These are phyloP conservation scores for Penicillium sp. DNA, from an alignment of 2,329 filamentous ascomycete species.

Conservation along the genomic window DNA sequence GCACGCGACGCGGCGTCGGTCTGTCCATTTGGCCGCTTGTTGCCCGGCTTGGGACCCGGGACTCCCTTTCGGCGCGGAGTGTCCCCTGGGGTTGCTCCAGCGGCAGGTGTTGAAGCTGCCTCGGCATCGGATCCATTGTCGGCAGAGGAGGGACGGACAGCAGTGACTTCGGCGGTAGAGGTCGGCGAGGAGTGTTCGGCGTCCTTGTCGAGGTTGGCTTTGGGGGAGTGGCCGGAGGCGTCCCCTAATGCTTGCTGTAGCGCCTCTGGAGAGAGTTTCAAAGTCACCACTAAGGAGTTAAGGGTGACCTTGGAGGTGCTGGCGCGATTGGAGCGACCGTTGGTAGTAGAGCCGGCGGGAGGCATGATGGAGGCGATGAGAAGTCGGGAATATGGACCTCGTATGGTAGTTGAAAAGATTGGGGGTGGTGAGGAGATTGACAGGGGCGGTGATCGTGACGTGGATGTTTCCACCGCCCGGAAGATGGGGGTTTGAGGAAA, in stretches of 20 bases:
- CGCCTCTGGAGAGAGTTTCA: constrained; percentile 40
- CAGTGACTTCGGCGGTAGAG: constrained; percentile 35
- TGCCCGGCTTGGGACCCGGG: constrained; percentile 66
- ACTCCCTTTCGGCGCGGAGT: constrained; percentile 73
- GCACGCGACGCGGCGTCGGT: constrained; percentile 55
- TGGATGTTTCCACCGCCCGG: constrained; percentile 21
- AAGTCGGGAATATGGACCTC: not conserved
- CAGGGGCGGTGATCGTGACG: constrained; percentile 24
- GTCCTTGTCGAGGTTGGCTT: constrained; percentile 25
- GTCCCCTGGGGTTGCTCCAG: constrained; percentile 38
- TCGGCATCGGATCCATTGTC: constrained; percentile 44
- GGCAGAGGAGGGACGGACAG: constrained; percentile 37
- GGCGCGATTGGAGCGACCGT: constrained; percentile 38
- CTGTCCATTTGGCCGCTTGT: constrained; percentile 53
- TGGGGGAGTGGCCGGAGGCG: constrained; percentile 20
- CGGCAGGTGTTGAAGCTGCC: constrained; percentile 41
- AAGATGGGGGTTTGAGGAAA: constrained; percentile 3
- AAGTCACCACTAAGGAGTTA: constrained; percentile 29
- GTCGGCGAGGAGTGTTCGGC: constrained; percentile 39
- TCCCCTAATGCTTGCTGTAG: constrained; percentile 36
- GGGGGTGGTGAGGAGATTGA: constrained; percentile 7
- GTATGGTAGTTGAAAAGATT: constrained; percentile 4
- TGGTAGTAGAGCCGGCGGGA: constrained; percentile 26
- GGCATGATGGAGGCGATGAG: constrained; percentile 20
- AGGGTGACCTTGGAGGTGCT: constrained; percentile 29